phyloP scores from a whole-genome alignment of 495 filamentous ascomycete species.

The Aspergillus egyptiacus region DNA sequence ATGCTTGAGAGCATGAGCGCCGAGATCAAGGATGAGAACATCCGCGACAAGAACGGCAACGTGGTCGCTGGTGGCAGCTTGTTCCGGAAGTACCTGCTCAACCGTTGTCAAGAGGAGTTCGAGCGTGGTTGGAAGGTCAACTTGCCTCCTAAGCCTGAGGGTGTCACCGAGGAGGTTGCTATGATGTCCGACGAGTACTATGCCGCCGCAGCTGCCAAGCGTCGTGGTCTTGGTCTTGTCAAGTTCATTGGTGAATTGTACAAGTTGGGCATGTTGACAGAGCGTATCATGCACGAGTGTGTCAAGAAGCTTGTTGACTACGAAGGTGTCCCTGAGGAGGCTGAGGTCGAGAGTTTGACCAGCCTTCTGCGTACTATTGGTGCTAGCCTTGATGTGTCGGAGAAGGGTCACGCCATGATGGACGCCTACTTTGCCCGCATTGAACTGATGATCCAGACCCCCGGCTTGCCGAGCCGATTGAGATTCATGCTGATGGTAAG shows the following conservation, averaged over 20 bases:
- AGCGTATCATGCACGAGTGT: conserved; percentile 99
- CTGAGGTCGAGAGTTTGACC: conserved; percentile 89
- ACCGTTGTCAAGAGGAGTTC: conserved; percentile 98
- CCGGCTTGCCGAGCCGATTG: conserved; percentile 76
- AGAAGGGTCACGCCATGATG: conserved; percentile 78
- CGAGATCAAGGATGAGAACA: conserved; percentile 91
- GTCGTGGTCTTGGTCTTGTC: conserved; percentile 92
- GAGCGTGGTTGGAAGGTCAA: conserved; percentile 97
- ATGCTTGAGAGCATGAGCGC: conserved; percentile 95
- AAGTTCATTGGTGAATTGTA: conserved; percentile 99
- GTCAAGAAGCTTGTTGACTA: conserved; percentile 95
- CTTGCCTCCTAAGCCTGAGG: conserved; percentile 75
- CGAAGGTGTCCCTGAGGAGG: conserved; percentile 86
- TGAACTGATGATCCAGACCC: conserved; percentile 65
- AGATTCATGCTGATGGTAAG: conserved; percentile 88
- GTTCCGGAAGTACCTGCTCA: conserved; percentile 98
- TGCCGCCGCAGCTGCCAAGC: conserved; percentile 88
- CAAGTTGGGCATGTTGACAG: conserved; percentile 96
- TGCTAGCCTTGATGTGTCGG: conserved; percentile 69
- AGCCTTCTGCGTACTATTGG: conserved; percentile 91
- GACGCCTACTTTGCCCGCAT: conserved; percentile 92
- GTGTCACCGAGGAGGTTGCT: conserved; percentile 60
- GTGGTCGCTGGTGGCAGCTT: conserved; percentile 86
- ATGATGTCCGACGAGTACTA: conserved; percentile 98
- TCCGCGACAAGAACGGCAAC: conserved; percentile 76